phyloP scores from a whole-genome alignment of 1,139 yeast species.

The Wickerhamomyces sp. region DNA sequence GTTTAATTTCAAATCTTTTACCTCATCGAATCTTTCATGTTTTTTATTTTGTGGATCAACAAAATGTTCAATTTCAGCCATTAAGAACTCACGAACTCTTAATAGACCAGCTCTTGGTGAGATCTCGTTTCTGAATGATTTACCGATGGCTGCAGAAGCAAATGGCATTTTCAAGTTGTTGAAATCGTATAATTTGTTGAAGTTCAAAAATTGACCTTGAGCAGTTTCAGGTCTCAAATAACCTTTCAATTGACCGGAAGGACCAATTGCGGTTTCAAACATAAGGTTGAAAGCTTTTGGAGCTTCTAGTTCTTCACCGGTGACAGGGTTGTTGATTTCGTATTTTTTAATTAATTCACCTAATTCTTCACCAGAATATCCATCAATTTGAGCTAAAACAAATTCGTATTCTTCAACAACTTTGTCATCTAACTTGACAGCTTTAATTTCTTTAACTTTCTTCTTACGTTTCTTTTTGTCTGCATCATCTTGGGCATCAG shows the following conservation, averaged over 20 bases:
- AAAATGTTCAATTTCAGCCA: slow-evolving; percentile 99
- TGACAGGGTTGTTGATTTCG: slow-evolving; percentile 85
- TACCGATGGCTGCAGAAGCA: slow-evolving; percentile 98
- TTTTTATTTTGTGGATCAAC: slow-evolving; percentile 88
- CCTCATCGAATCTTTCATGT: slow-evolving; percentile 76
- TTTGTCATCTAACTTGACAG: slow-evolving; percentile 77
- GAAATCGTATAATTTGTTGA: slow-evolving; percentile 86
- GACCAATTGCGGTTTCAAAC: slow-evolving; percentile 99
- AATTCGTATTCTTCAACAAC: slow-evolving; percentile 77
- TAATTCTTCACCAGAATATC: slow-evolving; percentile 86
- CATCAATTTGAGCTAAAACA: slow-evolving; percentile 91
- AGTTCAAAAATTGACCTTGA: slow-evolving; percentile 97
- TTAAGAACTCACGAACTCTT: slow-evolving; percentile 96
- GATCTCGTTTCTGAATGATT: slow-evolving; percentile 97
- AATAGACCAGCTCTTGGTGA: slow-evolving; percentile 97
- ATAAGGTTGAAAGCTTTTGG: slow-evolving; percentile 96
- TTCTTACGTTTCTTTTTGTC: slow-evolving; percentile 85
- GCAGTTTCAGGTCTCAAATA: slow-evolving; percentile 98
- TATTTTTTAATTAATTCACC: slow-evolving; percentile 82
- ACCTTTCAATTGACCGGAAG: slow-evolving; percentile 94
- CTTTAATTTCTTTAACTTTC: slow-evolving; percentile 94
- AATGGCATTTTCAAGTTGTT: slow-evolving; percentile 98
- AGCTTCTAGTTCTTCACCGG: slow-evolving; percentile 79
- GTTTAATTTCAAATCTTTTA: slow-evolving; percentile 65
- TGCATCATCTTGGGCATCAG: slow-evolving; percentile 60